Base-by-base conservation (phyloP, 306 rosid species). In the Trifolium subterraneum region DNA sequence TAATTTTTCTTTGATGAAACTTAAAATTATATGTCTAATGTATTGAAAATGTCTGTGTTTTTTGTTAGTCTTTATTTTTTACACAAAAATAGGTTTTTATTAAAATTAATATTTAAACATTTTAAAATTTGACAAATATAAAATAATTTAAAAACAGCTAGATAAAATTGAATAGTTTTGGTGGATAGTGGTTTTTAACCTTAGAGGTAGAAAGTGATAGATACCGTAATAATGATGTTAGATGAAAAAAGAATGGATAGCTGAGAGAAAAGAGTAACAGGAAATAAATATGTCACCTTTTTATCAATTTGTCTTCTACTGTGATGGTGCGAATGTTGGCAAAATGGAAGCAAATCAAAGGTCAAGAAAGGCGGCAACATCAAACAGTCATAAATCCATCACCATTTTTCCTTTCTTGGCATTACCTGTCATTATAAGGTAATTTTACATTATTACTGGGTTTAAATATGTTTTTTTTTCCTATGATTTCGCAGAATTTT, bases 251-350 rank as follows among this genome's bases (percentile, higher is more conserved):
- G n/a, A 16, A 48, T 10, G 2, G 42, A 33, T 7, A 2, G 79
- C 65, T 59, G 75, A 67, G 50, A 36, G 68, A 25, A 33, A 14
- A 71, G 25, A 14, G 59, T 63, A 27, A 66, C 29, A 71, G 4
- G n/a, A 59, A 77, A 77, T 14, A 15, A 33, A 76, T 16, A 62
- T 52, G 68, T 74, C 20, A 41, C 18, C 77, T 61, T 64, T 79
- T 61, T 64, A 56, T 74, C 73, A 55, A 9, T 84, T 86, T 89
- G 91, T 85, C 91, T 29, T 45, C 8, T 85, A 83, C 87, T 85
- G 85, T 45, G 64, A 64, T 78, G 85, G 88, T 89, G 93, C 91
- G 93, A 91, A 91, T 91, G 96, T 91, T 89, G 93, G 93, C 87
- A 87, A 90, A 78, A 91, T 86, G 96, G 96, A 86, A 74, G 95